Base-by-base conservation (phyloP, 2,329 filamentous ascomycete genomes). In the Trichoderma atrobrunneum region DNA sequence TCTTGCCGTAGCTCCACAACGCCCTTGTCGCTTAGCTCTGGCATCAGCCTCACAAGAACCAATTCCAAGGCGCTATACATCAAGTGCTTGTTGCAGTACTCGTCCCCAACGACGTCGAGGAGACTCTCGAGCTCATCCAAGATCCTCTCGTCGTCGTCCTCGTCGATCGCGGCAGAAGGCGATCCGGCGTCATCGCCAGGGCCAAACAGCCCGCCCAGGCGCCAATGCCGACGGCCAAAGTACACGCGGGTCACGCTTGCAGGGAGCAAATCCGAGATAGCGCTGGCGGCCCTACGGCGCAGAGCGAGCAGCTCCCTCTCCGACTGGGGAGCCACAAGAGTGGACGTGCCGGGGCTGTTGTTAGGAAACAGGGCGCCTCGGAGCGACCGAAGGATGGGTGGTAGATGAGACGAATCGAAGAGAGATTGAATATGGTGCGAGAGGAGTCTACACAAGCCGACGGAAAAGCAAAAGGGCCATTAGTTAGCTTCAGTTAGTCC, bases 1-100 rank as follows among this genome's bases (percentile, higher is more conserved):
- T 94, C 92, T 74, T 89, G 90, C 87, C 92, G 89, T 71, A 97
- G 82, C 77, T 94, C 92, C 70, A 86, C 85, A 34, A 93, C 87
- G 48, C 90, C 89, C 79, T 89, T 90, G 77, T 93, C 92, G 69
- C 87, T 87, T 77, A 98, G 80, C 83, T 99, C 96, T 5, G 96
- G 96, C 78, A 97, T 88, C 74, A 98, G 81, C 75, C 92, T 89
- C 71, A 94, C 88, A n/a, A 98, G 85, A 2, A 97, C 80, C 72
- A 95, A 82, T 82, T 99, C 96, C 39, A 98, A 83, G 62, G 96
- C 85, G 59, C 89, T 87, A 78, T 97, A 97, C 76, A 97, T 84
- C 36, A 98, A 84, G 82, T 98, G 94, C 83, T 95, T 97, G 83
- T 99, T 99, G 82, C 94, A 92, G 82, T 97, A 97, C 66, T 88